Percentiles rank a stretch among this genome's conserved stretches.
Conservation (phyloP, 2,329 filamentous ascomycete species). For the Botrytis medusae region DNA sequence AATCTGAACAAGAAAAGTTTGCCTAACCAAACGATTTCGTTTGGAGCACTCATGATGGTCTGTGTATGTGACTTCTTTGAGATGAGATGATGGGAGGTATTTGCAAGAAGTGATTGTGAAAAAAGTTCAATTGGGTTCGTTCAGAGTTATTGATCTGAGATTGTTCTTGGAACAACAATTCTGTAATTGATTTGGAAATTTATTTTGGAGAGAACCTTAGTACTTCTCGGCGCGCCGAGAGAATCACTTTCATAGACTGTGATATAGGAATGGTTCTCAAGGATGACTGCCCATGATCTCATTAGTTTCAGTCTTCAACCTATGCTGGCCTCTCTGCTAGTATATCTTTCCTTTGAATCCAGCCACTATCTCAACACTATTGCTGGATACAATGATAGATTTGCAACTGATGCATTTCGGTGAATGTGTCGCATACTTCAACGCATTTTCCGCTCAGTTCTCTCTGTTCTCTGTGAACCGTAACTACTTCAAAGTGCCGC, state of each 20-base stretch:
- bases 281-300: neutral
- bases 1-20: neutral
- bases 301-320: neutral
- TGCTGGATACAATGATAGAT: neutral
- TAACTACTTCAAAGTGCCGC: neutral
- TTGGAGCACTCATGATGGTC: neutral
- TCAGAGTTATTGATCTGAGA: neutral
- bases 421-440: neutral
- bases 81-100: neutral
- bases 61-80: neutral
- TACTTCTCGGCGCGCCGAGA: neutral
- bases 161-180: neutral
- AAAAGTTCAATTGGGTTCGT: neutral
- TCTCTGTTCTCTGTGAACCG: neutral
- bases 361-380: neutral
- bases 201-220: neutral
- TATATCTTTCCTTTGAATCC: neutral
- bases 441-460: neutral
- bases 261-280: neutral
- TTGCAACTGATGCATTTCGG: neutral
- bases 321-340: neutral
- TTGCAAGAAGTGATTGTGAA: neutral
- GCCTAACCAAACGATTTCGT: neutral
- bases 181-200: neutral
- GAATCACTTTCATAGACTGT: neutral